phyloP scores from a whole-genome alignment of 2,329 filamentous ascomycete genomes.

The Hymenoscyphus salicellus region DNA sequence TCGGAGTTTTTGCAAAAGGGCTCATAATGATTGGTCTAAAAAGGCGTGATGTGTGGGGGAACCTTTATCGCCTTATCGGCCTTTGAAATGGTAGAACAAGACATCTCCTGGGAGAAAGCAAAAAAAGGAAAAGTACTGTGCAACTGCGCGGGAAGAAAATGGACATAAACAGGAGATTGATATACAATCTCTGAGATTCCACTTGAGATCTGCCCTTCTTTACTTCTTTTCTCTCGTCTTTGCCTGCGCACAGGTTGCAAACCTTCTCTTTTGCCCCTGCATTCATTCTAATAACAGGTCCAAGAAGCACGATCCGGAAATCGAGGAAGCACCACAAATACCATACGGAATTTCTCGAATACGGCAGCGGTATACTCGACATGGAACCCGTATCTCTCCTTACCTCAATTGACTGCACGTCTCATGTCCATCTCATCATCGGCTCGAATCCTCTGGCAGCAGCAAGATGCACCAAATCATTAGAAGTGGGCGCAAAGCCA shows the following conservation, averaged over 20 bases:
- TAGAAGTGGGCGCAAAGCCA: constrained; percentile 78
- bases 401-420: constrained; percentile 66
- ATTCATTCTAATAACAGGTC: background rate
- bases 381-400: constrained; percentile 53
- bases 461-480: constrained; percentile 73
- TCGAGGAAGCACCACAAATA: background rate
- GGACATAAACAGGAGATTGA: background rate
- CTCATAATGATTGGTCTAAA: background rate
- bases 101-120: constrained; percentile 2
- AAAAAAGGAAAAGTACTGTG: background rate
- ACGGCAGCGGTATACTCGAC: background rate
- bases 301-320: background rate
- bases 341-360: background rate
- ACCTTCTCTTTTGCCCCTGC: background rate
- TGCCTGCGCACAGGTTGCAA: background rate
- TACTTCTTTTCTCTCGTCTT: background rate
- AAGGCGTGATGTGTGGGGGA: background rate
- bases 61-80: background rate
- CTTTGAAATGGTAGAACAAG: background rate
- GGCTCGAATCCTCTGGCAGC: constrained; percentile 86
- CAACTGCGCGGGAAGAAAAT: background rate
- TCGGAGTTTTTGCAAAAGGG: background rate
- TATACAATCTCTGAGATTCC: background rate
- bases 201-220: background rate
- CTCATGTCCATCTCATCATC: constrained; percentile 77